A percentile compares a stretch with the other conserved stretches of the same genome.
These are phyloP conservation scores for Wickerhamiella siamensis DNA, from an alignment of 805 yeast species.

Conservation along the genomic window DNA sequence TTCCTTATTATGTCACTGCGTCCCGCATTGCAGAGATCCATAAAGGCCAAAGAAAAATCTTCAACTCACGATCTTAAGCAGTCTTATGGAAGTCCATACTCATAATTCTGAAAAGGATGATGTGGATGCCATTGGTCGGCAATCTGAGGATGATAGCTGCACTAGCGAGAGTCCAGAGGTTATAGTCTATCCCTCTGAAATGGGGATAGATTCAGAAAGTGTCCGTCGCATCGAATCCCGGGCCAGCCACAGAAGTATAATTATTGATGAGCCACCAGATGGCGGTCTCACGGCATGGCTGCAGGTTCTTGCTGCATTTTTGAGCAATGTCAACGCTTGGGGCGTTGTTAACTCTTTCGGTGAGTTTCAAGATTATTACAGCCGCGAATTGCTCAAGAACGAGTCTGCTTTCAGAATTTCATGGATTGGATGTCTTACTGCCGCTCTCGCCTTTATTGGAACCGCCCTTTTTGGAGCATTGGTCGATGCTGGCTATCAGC, in stretches of 20 bases:
- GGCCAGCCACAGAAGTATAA: background rate
- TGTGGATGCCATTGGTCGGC: too few species aligned
- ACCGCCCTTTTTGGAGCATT: conserved; percentile 21
- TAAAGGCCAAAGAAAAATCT: too few species aligned
- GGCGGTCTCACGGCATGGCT: conserved; percentile 19
- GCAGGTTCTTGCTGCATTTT: conserved; percentile 17
- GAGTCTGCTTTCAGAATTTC: conserved; percentile 14
- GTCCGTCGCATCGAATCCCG: background rate
- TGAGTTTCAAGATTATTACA: conserved; percentile 18
- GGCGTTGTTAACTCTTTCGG: conserved; percentile 19
- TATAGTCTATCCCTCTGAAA: too few species aligned
- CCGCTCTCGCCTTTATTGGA: conserved; percentile 11
- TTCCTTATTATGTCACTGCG: too few species aligned
- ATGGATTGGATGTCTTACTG: conserved; percentile 16
- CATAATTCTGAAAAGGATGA: too few species aligned
- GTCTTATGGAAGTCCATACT: too few species aligned
- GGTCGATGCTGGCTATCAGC: conserved; percentile 21
- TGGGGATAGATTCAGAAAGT: too few species aligned
- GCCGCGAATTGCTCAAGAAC: conserved; percentile 3
- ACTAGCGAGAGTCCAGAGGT: too few species aligned
- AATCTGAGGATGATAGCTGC: too few species aligned
- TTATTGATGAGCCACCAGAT: conserved; percentile 13
- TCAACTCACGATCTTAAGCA: too few species aligned
- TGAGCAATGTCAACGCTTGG: conserved; percentile 17
- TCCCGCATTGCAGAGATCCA: too few species aligned